Percentiles rank a stretch among this genome's conserved stretches.
Evolutionary conservation across 2,329 filamentous ascomycete species (phyloP).

Genomic region (Lasiodiplodia hormozganensis): DNA sequence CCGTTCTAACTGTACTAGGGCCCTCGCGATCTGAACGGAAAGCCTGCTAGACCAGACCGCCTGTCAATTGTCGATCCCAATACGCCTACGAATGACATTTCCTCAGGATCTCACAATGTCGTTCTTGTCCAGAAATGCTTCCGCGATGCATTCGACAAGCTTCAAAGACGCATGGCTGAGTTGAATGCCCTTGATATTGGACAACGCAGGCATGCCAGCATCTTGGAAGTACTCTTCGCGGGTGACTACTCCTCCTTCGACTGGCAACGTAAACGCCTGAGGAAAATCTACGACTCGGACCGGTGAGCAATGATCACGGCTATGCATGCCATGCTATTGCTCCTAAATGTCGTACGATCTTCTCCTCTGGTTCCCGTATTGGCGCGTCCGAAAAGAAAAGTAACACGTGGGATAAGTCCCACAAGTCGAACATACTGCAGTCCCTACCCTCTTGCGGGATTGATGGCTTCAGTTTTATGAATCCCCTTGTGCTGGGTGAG

Average conservation of each 20-base stretch:
- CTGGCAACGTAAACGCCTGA: conserved; percentile 65
- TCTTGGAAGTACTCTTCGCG: conserved; percentile 75
- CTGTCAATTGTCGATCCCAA: conserved; percentile 94
- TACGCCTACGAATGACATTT: conserved; percentile 82
- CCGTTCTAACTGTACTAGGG: conserved; percentile 18
- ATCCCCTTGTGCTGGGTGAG: not conserved
- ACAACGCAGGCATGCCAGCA: conserved; percentile 54
- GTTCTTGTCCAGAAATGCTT: conserved; percentile 73
- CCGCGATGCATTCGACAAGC: conserved; percentile 50
- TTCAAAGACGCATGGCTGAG: conserved; percentile 62
- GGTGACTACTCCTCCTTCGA: conserved; percentile 81
- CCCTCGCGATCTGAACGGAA: conserved; percentile 39
- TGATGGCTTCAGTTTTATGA: not conserved
- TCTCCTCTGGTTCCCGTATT: no score
- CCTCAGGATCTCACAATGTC: conserved; percentile 81
- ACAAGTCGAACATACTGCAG: not conserved
- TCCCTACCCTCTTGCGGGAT: not conserved
- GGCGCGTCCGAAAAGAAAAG: not conserved
- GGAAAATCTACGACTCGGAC: conserved; percentile 14
- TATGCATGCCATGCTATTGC: not conserved
- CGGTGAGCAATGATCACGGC: not conserved
- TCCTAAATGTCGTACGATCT: not conserved
- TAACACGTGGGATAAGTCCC: not conserved
- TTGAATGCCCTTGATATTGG: conserved; percentile 47
- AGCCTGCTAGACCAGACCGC: conserved; percentile 56